Base-by-base conservation (phyloP, 2,329 filamentous ascomycete species). In the Trichophyton benhamiae region DNA sequence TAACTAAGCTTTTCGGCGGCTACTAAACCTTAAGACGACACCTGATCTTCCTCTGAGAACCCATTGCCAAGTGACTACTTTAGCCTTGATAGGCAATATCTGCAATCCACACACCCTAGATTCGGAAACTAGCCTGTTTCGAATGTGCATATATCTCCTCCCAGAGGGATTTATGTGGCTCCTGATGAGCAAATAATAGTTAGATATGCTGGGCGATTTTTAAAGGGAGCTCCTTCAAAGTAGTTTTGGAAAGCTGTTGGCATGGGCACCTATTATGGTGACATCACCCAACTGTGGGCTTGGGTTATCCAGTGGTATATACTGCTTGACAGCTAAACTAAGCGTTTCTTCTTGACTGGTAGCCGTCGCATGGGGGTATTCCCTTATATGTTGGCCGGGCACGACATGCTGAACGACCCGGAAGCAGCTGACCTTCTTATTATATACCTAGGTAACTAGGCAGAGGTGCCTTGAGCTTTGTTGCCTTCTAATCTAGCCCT, bases 131-230 rank as follows among this genome's bases (percentile, higher is more conserved):
- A 61, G 80, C 77, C 13, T 74, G 71, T 65, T 81, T 80, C 3
- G 85, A 77, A 17, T 79, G 77, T 17, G 79, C 74, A 66, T 88
- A 78, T 1, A 96, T 77, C 59, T 96, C 89, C 63, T 92, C 89
- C 88, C 91, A 96, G 0, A 96, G 77, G 0, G 92, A 88, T 69
- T 96, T 91, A 71, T 96, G 96, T 1, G 96, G 75, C 78, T 97
- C 92, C 87, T 49, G 17, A 22, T 13, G n/a, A 11, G 9, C 9
- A 41, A 41, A 49, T 4, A 22, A 49, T 49, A 22, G 22, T 49
- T 27, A 49, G 46, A 7, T 8, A 2, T 2, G 27, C 9, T 20
- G 1, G 8, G 3, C 25, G 22, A 41, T 20, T n/a, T 44, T 6
- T 2, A 1, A 25, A 25, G 22, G 22, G 22, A 25, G 22, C 22